Evolutionary conservation across 148 eudicot genomes (phyloP).

Genomic region (Beta vulgaris): DNA sequence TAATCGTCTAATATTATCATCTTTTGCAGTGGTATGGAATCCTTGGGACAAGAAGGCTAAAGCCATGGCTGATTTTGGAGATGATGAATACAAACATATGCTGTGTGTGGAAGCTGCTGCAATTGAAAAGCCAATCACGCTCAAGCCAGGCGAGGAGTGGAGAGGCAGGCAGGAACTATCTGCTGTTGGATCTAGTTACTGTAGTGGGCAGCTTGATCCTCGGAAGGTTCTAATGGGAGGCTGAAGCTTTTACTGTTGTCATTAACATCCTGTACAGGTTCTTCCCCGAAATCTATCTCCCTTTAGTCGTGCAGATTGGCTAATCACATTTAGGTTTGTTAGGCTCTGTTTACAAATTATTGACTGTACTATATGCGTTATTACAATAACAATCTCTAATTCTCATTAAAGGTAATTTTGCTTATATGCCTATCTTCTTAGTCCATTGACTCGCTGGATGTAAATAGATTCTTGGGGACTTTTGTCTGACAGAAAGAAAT

Average conservation of each 20-base stretch:
- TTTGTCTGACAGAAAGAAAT: not conserved
- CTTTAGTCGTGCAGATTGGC: not conserved
- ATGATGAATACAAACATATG: constrained; percentile 88
- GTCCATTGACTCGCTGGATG: not conserved
- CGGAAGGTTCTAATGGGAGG: constrained; percentile 51
- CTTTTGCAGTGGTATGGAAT: constrained; percentile 79
- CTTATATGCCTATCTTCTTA: not conserved
- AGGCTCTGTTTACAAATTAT: not conserved
- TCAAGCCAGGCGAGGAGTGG: constrained; percentile 95
- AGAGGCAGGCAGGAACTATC: constrained; percentile 80
- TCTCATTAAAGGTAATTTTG: not conserved
- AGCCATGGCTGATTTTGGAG: constrained; percentile 83
- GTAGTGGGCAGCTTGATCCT: constrained; percentile 91
- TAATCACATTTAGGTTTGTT: not conserved
- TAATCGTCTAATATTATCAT: constrained; percentile 5
- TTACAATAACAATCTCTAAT: not conserved
- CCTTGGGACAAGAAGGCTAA: constrained; percentile 97
- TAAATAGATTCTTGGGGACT: not conserved
- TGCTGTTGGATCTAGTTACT: constrained; percentile 83
- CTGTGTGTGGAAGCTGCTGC: constrained; percentile 91
- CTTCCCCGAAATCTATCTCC: not conserved
- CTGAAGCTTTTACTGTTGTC: constrained; percentile 28
- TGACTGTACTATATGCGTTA: not conserved
- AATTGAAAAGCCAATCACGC: constrained; percentile 72
- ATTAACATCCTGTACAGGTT: constrained; percentile 35